Base-by-base conservation (phyloP, 1,139 yeast species). In the Taphrina populina region DNA sequence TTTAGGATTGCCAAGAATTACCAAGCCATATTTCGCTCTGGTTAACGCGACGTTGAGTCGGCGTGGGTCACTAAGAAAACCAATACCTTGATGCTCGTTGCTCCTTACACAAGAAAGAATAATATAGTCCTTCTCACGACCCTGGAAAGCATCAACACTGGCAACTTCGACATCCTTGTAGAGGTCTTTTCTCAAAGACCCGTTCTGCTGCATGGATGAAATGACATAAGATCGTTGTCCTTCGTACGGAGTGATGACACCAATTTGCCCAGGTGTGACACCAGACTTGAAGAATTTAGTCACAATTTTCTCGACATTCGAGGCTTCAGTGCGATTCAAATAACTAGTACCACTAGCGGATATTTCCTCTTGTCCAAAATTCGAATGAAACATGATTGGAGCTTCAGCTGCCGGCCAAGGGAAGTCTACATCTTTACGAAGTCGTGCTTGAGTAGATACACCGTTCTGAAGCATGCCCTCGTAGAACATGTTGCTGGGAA, bases 361-460 rank as follows among this genome's bases (percentile, higher is more conserved):
- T 52, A 90, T 80, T 69, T 90, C 96, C 71, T 90, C 96, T 62
- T 84, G 81, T 35, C 96, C 96, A 66, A 82, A 81, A 63, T 84
- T 84, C 2, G 88, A 84, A 96, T 96, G 88, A 65, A 90, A 87
- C 94, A 88, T 85, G 95, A 88, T 87, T 17, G 96, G 96, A 2
- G 76, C 76, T 52, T 81, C 84, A 34, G 75, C 72, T 24, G 84
- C 83, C 0, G 96, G 96, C 96, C 96, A 90, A 13, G 95, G 95
- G 72, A 88, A 88, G 4, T 77, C 74, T 3, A 81, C 74, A 23
- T 77, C 71, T 5, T 72, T 65, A 27, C 83, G 69, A 17, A 76
- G 71, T 62, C 96, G 76, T 63, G 87, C 84, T 57, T 82, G 85
- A 21, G 78, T 75, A 0, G 94, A 83, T 8, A 88, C 95, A 63